phyloP scores from a whole-genome alignment of 2,329 filamentous ascomycete species.

The Aspergillus sp. region DNA sequence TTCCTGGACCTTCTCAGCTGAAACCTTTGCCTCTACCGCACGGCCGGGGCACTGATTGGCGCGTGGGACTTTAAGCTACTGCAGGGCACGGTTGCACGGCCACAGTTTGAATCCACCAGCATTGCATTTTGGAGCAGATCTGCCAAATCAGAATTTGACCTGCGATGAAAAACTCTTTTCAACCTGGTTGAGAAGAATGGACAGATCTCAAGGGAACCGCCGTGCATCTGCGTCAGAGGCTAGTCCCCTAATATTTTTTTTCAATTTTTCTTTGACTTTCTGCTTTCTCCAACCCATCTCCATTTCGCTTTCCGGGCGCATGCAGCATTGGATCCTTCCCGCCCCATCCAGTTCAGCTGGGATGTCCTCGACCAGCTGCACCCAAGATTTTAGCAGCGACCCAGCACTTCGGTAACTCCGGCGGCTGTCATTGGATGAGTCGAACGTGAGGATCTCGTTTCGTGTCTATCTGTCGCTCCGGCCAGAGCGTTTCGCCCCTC shows the following conservation, averaged over 20 bases:
- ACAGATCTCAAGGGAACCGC: conserved; percentile 8
- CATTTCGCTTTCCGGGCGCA: not conserved
- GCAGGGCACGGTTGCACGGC: conserved; percentile 13
- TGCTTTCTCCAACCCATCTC: not conserved
- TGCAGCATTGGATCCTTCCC: not conserved
- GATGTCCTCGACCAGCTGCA: conserved; percentile 9
- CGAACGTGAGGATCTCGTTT: not conserved
- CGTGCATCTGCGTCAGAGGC: conserved; percentile 8
- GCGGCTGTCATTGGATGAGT: not conserved
- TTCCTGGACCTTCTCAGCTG: conserved; percentile 15
- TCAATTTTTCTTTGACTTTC: not conserved
- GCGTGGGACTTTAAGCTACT: conserved; percentile 3
- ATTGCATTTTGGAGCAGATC: not conserved
- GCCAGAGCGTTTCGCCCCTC: not conserved
- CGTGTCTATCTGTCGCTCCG: not conserved
- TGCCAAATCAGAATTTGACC: not conserved
- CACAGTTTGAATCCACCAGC: conserved; percentile 11
- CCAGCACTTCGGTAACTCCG: conserved; percentile 15
- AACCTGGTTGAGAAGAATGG: not conserved
- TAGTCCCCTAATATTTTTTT: not conserved
- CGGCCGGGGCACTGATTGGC: not conserved
- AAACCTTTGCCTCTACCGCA: conserved; percentile 11
- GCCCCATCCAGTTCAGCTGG: conserved; percentile 17
- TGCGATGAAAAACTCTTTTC: not conserved
- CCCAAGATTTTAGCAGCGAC: not conserved